Conservation (phyloP, 371 early-diverging fungal genomes). For the Actinomortierella wolfii region DNA sequence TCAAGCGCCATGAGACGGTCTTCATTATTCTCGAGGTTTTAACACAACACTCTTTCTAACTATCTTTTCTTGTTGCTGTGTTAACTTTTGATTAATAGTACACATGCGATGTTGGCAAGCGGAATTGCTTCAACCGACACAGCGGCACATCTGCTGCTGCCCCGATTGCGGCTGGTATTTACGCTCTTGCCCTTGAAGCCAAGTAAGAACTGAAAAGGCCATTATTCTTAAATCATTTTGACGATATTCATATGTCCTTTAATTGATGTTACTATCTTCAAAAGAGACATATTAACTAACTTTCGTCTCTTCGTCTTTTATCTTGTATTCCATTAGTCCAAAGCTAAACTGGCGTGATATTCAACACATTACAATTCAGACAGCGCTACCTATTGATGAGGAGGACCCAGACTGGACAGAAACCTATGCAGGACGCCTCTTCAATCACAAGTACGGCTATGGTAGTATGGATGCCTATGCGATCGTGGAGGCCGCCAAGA, state of each 20-base stretch:
- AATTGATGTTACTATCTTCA: background rate
- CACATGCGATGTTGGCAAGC: slow-evolving; percentile 82
- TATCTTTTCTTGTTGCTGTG: too few species aligned
- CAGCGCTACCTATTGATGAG: slow-evolving; percentile 74
- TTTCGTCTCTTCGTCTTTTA: slow-evolving; percentile 55
- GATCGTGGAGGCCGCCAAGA: slow-evolving; percentile 81
- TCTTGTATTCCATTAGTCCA: slow-evolving; percentile 64
- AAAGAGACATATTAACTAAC: too few species aligned
- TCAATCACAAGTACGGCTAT: slow-evolving; percentile 90
- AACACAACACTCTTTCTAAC: too few species aligned
- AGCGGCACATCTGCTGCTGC: slow-evolving; percentile 98
- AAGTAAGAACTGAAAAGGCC: slow-evolving; percentile 15
- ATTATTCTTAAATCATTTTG: too few species aligned
- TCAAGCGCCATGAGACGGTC: too few species aligned
- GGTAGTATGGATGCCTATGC: slow-evolving; percentile 86
- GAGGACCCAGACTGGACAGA: slow-evolving; percentile 66
- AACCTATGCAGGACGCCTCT: slow-evolving; percentile 71
- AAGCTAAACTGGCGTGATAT: slow-evolving; percentile 93
- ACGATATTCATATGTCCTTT: background rate
- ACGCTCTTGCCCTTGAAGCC: slow-evolving; percentile 84
- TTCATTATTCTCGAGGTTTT: too few species aligned
- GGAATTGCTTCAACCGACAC: slow-evolving; percentile 75
- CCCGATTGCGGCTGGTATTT: slow-evolving; percentile 92
- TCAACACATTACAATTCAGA: slow-evolving; percentile 80
- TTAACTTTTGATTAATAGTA: too few species aligned